Evolutionary conservation across 2,329 filamentous ascomycete species (phyloP).

Genomic region (Penicillium psychrosexuale): DNA sequence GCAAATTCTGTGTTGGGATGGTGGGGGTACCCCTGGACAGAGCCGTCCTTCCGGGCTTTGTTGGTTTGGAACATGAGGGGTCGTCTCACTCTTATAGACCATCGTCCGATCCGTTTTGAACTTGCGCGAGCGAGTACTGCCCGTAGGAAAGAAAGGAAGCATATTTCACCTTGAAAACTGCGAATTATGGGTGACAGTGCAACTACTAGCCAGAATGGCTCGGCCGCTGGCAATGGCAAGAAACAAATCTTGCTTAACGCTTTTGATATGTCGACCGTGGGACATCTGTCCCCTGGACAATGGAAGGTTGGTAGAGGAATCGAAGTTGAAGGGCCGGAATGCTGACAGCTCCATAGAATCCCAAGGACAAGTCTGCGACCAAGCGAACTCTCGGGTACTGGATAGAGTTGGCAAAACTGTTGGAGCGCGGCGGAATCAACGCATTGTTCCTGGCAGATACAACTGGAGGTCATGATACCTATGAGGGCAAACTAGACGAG

Average conservation of each 20-base stretch:
- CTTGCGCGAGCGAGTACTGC: background rate
- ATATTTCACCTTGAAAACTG: background rate
- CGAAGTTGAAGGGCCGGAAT: background rate
- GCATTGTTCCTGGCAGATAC: conserved; percentile 65
- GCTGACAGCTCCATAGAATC: conserved; percentile 47
- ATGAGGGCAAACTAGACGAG: conserved; percentile 58
- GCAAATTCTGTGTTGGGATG: background rate
- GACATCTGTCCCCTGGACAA: conserved; percentile 63
- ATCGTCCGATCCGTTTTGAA: background rate
- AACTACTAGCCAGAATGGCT: conserved; percentile 19
- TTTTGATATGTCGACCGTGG: conserved; percentile 64
- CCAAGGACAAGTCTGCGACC: conserved; percentile 58
- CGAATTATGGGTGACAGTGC: conserved; percentile 14
- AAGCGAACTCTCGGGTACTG: conserved; percentile 62
- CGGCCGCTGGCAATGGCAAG: conserved; percentile 28
- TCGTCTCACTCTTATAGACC: background rate
- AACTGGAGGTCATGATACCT: conserved; percentile 63
- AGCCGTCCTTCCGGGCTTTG: background rate
- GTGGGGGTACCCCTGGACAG: background rate
- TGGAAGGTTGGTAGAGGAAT: conserved; percentile 54
- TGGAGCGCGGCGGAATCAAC: conserved; percentile 62
- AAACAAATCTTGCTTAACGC: conserved; percentile 62
- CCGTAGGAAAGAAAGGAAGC: background rate
- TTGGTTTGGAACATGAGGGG: background rate
- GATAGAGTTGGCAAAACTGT: conserved; percentile 60